Evolutionary conservation across 148 eudicot genomes (phyloP).

Genomic region (Agrostemma githago): DNA sequence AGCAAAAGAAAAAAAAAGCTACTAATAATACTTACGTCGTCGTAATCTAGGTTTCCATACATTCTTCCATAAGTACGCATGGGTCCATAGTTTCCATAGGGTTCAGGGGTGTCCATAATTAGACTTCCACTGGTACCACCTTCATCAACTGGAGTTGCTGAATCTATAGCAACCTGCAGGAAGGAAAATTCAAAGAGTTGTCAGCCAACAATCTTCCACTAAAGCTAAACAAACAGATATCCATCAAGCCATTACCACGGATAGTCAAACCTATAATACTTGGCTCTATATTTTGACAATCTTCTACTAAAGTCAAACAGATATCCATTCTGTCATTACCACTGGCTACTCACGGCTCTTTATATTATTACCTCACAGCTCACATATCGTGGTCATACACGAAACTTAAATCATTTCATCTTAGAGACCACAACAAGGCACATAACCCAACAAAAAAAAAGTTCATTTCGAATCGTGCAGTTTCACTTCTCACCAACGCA

Average conservation of each 20-base stretch:
- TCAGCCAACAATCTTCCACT: too few species aligned
- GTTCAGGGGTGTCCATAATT: constrained; percentile 66
- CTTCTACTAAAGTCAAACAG: too few species aligned
- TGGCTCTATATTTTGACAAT: too few species aligned
- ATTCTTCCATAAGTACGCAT: constrained; percentile 77
- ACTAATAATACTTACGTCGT: constrained; percentile 58
- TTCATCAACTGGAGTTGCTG: constrained; percentile 90
- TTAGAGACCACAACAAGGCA: background rate
- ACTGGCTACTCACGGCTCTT: background rate
- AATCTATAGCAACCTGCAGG: constrained; percentile 89
- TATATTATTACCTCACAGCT: too few species aligned
- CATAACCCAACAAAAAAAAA: background rate
- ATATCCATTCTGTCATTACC: too few species aligned
- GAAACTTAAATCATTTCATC: background rate
- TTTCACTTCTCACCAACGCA: background rate
- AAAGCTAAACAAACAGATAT: background rate
- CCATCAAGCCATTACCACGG: background rate
- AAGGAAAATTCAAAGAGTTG: background rate
- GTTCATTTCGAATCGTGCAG: background rate
- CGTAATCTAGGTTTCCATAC: constrained; percentile 71
- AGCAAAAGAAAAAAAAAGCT: background rate
- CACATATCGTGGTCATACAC: background rate
- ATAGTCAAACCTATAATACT: too few species aligned
- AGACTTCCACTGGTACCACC: constrained; percentile 65
- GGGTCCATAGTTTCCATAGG: constrained; percentile 70